Conservation (phyloP, 73 alveolate species). For the Paramecium caudatum region DNA sequence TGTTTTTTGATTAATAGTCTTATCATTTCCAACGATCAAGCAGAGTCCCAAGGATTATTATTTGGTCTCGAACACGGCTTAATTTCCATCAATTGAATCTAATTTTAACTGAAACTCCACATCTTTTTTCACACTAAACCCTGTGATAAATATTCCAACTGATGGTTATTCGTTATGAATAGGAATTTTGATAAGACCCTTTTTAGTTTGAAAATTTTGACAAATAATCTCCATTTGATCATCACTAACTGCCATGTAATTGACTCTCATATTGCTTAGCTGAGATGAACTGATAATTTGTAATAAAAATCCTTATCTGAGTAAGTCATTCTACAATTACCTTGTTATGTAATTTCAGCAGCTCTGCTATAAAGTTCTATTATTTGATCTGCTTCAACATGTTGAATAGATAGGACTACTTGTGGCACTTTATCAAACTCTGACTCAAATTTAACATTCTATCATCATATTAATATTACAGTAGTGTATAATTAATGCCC, state of each 20-base stretch:
- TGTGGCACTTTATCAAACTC: constrained; percentile 29
- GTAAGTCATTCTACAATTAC: constrained; percentile 1
- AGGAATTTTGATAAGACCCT: constrained; percentile 1
- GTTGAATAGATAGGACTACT: not conserved
- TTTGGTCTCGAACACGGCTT: not conserved
- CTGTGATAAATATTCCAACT: not conserved
- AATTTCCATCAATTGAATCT: not conserved
- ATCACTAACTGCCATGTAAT: not conserved
- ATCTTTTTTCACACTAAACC: constrained; percentile 3
- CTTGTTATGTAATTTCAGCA: not conserved
- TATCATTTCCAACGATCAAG: constrained; percentile 3
- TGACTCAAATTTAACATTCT: constrained; percentile 37
- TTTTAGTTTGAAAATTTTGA: constrained; percentile 13
- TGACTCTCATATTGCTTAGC: not conserved
- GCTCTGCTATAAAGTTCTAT: constrained; percentile 44
- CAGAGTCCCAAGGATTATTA: constrained; percentile 16
- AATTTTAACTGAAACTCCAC: not conserved
- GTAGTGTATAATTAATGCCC: constrained; percentile 1
- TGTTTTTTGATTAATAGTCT: not conserved
- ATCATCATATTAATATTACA: not conserved
- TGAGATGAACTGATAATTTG: constrained; percentile 27
- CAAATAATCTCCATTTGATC: not conserved
- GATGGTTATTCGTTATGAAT: not conserved
- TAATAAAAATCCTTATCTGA: constrained; percentile 36
- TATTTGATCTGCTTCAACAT: not conserved